Evolutionary conservation across 768 basidiomycete species (phyloP).

Genomic region (Roridomyces roridus): DNA sequence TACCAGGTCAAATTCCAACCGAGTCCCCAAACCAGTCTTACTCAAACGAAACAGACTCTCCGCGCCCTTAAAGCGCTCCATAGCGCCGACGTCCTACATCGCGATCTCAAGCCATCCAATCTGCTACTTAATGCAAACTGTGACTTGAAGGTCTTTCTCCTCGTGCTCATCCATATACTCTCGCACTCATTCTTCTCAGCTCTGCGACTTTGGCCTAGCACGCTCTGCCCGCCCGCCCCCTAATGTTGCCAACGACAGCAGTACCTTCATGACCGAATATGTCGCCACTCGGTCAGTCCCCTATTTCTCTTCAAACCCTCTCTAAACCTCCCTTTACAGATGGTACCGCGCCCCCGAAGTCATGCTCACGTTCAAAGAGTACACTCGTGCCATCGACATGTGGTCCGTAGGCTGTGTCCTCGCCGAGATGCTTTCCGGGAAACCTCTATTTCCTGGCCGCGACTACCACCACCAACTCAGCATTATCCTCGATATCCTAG

Average conservation of each 20-base stretch:
- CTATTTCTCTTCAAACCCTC: too few relatives aligned
- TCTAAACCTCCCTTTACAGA: too few relatives aligned
- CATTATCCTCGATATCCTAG: slow-evolving; percentile 93
- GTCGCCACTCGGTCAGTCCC: slow-evolving; percentile 83
- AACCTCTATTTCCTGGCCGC: slow-evolving; percentile 93
- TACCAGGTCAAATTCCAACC: slow-evolving; percentile 54
- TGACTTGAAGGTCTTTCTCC: slow-evolving; percentile 78
- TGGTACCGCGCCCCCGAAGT: slow-evolving; percentile 99
- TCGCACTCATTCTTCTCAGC: too few relatives aligned
- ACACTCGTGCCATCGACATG: slow-evolving; percentile 86
- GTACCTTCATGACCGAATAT: slow-evolving; percentile 92
- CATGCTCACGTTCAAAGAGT: slow-evolving; percentile 99
- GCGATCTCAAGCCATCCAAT: slow-evolving; percentile 97
- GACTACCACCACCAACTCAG: slow-evolving; percentile 96
- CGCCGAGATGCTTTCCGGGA: slow-evolving; percentile 92
- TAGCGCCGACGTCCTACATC: slow-evolving; percentile 94
- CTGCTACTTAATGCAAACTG: slow-evolving; percentile 97
- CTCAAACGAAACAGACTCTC: slow-evolving; percentile 54
- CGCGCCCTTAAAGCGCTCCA: slow-evolving; percentile 96
- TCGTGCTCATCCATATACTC: too few relatives aligned
- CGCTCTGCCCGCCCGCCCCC: slow-evolving; percentile 81
- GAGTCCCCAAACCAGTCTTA: too few relatives aligned
- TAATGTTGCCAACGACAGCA: slow-evolving; percentile 69
- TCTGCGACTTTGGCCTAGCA: slow-evolving; percentile 91
- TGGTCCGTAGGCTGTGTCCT: slow-evolving; percentile 89